Conservation (phyloP, 192 early-diverging fungal genomes). For the Linnemannia elongata region DNA sequence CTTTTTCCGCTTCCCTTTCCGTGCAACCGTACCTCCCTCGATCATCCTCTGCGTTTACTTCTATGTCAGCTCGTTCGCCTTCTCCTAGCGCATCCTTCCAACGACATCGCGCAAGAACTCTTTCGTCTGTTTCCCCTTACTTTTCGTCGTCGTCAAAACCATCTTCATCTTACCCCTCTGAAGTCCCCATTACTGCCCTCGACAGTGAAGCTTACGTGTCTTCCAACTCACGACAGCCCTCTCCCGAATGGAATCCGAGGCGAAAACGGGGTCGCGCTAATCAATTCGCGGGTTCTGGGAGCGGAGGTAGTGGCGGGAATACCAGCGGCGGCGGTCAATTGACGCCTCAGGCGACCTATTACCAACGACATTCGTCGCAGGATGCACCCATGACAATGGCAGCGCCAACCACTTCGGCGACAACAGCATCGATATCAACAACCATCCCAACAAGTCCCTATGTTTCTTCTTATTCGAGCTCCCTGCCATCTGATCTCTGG, state of each 20-base stretch:
- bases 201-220: not conserved
- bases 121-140: conserved; percentile 21
- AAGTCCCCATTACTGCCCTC: conserved; percentile 1
- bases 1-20: not conserved
- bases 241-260: conserved; percentile 11
- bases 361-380: conserved; percentile 1
- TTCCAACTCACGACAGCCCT: not conserved
- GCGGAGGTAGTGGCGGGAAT: not conserved
- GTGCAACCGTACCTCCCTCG: not conserved
- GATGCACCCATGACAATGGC: not conserved
- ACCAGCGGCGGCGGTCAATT: not conserved
- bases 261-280: conserved; percentile 28
- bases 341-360: not conserved
- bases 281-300: not conserved
- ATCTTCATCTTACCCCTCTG: not conserved
- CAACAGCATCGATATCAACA: not conserved
- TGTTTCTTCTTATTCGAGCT: not conserved
- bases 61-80: not conserved
- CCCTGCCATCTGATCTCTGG: not conserved
- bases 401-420: not conserved
- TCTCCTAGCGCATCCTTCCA: not conserved
- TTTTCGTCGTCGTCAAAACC: not conserved
- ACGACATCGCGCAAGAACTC: conserved; percentile 30
- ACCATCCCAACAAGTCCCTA: not conserved
- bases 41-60: conserved; percentile 5